Evolutionary conservation across 495 filamentous ascomycete species (phyloP), one percentile per base, ranked within the genome.

Genomic region (Penicillium samsonianum): DNA sequence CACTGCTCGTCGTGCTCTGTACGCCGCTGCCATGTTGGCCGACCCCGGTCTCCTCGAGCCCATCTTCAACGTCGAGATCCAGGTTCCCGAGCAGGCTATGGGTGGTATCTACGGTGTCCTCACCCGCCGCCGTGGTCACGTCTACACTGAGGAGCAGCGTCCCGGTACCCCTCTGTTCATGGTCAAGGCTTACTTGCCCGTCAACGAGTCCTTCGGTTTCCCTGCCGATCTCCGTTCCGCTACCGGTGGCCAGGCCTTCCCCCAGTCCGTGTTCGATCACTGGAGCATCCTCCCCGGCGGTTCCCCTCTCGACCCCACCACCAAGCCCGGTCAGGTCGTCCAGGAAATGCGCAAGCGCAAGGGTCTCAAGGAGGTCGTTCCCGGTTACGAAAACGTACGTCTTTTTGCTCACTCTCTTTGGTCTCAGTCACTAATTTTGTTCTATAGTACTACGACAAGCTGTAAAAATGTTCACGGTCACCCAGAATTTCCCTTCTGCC

Each of bases 151-250:
- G 83, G 90, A 94, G 82, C 94, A 99, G 84, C 91, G 94, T 65
- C 90, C 92, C 60, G 94, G 94, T 74, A 99, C 95, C 73, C 95
- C 95, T 79, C 90, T 99, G 48, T 98, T 98, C 89, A 98, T 87
- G 78, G 88, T 99, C 84, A 98, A 98, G 88, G 92, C 94, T 61
- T 99, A 97, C 82, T 82, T 99, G 56, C 94, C 94, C 75, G 91
- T 98, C 86, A 93, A 96, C 83, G 94, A 99, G 85, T 99, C 94
- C 12, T 99, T 99, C 86, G 95, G 94, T 79, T 98, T 98, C 89
- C 94, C 92, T 73, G 89, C 84, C 75, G 94, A 98, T 84, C 91
- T 99, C 67, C 93, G 94, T 72, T 84, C 85, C 64, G 83, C 84
- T 73, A 99, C 94, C 61, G 90, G 88, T 76, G 94, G 94, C 67